These are phyloP conservation scores for Cladochytrium replicatum DNA, from an alignment of 192 early-diverging fungal species.

Conservation along the genomic window DNA sequence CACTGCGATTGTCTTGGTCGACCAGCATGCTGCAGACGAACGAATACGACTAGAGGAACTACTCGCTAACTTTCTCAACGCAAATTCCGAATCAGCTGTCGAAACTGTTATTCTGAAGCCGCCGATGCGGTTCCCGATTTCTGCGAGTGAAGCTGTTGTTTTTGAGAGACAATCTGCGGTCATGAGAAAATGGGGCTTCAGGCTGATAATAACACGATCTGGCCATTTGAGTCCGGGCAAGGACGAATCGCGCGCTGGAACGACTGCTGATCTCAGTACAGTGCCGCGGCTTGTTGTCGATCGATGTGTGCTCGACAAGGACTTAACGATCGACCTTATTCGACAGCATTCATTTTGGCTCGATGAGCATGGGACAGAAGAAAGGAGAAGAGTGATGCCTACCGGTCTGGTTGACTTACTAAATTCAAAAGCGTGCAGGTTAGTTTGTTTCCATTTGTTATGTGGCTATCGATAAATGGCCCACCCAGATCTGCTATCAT, in stretches of 20 bases:
- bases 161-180: conserved; percentile 16
- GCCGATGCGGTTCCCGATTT: conserved; percentile 26
- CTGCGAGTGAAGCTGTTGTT: conserved; percentile 21
- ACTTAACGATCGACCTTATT: conserved; percentile 38
- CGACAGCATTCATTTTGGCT: conserved; percentile 35
- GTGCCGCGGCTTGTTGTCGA: conserved; percentile 51
- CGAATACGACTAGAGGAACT: conserved; percentile 55
- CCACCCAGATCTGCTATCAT: conserved; percentile 53
- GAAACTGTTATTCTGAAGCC: conserved; percentile 35
- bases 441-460: background rate
- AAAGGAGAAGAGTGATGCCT: conserved; percentile 30
- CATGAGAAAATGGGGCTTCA: conserved; percentile 40
- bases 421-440: conserved; percentile 65
- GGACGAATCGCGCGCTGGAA: conserved; percentile 1
- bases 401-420: conserved; percentile 56
- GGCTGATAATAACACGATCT: conserved; percentile 5
- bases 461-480: background rate
- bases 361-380: conserved; percentile 19
- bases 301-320: conserved; percentile 45
- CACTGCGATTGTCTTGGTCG: conserved; percentile 41
- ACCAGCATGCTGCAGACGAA: conserved; percentile 78
- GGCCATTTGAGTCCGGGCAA: background rate
- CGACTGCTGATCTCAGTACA: conserved; percentile 5
- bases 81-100: conserved; percentile 3
- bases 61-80: background rate